These are phyloP conservation scores for Coprinopsis strossmayeri DNA, from an alignment of 768 basidiomycete species.

Conservation along the genomic window DNA sequence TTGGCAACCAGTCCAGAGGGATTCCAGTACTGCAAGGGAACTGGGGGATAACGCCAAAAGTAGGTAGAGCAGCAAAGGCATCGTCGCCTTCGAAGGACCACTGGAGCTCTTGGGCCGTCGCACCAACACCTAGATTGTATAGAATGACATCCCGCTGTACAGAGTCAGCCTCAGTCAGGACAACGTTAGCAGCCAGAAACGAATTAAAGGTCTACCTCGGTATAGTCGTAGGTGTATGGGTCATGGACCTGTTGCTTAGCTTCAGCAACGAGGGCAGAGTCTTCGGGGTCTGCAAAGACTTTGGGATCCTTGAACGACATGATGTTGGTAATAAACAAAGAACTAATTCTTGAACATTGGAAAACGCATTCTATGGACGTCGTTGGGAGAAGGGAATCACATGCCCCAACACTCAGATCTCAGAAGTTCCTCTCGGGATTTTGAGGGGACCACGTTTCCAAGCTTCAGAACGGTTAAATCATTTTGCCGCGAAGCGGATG, in stretches of 20 bases:
- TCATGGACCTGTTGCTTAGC: conserved; percentile 63
- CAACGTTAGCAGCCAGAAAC: background rate
- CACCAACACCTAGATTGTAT: conserved; percentile 94
- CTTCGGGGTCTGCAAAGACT: conserved; percentile 69
- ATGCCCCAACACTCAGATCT: no score
- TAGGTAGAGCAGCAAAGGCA: conserved; percentile 80
- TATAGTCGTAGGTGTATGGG: conserved; percentile 62
- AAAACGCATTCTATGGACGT: background rate
- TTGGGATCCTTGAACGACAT: conserved; percentile 34
- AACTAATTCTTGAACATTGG: background rate
- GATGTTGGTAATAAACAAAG: background rate
- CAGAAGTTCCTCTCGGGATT: no score
- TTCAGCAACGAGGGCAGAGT: conserved; percentile 73
- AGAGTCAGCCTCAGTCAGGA: background rate
- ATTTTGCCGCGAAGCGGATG: no score
- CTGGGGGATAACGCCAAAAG: conserved; percentile 94
- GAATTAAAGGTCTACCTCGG: conserved; percentile 39
- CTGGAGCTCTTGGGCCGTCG: conserved; percentile 85
- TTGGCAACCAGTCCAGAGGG: conserved; percentile 83
- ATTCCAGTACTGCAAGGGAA: conserved; percentile 65
- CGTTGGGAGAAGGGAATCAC: background rate
- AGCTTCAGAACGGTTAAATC: no score
- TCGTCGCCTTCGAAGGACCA: conserved; percentile 91
- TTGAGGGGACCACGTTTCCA: no score
- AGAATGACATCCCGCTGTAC: conserved; percentile 75